Conservation (phyloP, 148 eudicot species). For the Camellia japonica region DNA sequence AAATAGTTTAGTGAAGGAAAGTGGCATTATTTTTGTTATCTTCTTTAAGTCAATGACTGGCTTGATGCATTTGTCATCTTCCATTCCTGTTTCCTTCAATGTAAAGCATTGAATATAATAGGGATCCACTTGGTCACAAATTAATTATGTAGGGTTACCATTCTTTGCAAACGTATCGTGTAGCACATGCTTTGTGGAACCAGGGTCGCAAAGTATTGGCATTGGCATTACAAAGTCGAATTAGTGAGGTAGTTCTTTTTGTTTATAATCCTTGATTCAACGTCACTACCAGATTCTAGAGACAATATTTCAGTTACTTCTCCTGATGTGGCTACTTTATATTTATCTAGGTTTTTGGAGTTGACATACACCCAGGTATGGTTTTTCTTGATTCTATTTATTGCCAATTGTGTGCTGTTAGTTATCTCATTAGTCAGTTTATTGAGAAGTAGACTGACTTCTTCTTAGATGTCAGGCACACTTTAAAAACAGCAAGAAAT, state of each 20-base stretch:
- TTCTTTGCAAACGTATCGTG: constrained; percentile 57
- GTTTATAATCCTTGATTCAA: not conserved
- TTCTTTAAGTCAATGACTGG: not conserved
- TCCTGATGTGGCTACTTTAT: constrained; percentile 7
- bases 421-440: not conserved
- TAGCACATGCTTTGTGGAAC: constrained; percentile 59
- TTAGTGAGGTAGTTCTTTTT: constrained; percentile 48
- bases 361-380: constrained; percentile 69
- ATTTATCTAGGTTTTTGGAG: constrained; percentile 50
- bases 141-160: constrained; percentile 49
- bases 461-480: not conserved
- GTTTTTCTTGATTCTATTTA: not conserved
- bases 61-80: not conserved
- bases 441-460: not conserved
- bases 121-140: constrained; percentile 5
- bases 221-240: constrained; percentile 59
- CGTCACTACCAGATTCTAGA: not conserved
- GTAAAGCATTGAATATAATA: constrained; percentile 1
- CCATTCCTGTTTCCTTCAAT: not conserved
- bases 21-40: not conserved
- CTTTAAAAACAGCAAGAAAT: not conserved
- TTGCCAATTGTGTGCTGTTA: not conserved
- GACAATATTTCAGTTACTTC: not conserved
- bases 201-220: constrained; percentile 60
- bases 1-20: not conserved